Evolutionary conservation across 2,329 filamentous ascomycete genomes (phyloP).

Genomic region (Colletotrichum tofieldiae): DNA sequence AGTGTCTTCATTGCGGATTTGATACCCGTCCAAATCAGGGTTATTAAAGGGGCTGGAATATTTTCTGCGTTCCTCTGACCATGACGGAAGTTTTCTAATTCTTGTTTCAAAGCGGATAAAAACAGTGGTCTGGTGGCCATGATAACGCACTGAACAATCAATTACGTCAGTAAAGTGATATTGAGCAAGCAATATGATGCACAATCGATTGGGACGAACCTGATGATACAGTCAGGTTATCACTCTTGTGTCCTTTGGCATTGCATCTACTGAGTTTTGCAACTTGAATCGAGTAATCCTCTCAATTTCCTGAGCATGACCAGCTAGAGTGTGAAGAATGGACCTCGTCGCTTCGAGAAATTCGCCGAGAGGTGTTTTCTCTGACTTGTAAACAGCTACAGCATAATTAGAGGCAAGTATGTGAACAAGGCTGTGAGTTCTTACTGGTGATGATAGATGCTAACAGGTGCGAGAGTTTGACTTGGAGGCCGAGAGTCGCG

Average conservation of each 20-base stretch:
- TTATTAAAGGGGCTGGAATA: constrained; percentile 50
- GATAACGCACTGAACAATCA: constrained; percentile 53
- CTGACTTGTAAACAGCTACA: constrained; percentile 54
- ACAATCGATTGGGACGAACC: constrained; percentile 43
- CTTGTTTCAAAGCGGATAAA: constrained; percentile 56
- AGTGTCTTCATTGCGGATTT: constrained; percentile 51
- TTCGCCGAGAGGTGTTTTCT: constrained; percentile 49
- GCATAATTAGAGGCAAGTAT: fast-evolving
- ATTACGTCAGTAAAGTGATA: background rate
- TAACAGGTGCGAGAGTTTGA: constrained; percentile 54
- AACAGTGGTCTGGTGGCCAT: constrained; percentile 57
- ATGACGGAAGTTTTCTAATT: constrained; percentile 49
- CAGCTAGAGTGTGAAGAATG: constrained; percentile 55
- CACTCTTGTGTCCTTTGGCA: constrained; percentile 56
- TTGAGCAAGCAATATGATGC: background rate
- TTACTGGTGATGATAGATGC: constrained; percentile 55
- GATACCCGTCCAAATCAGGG: constrained; percentile 57
- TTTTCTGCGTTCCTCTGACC: constrained; percentile 51
- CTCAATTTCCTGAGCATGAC: constrained; percentile 57
- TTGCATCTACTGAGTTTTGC: constrained; percentile 50
- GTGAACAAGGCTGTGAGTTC: constrained; percentile 4
- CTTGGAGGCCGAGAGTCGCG: constrained; percentile 53
- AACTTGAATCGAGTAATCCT: constrained; percentile 53
- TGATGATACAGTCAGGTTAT: constrained; percentile 58
- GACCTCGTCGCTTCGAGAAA: constrained; percentile 56